Evolutionary conservation across 805 yeast species (phyloP).

Genomic region (Starmera pachycereana): DNA sequence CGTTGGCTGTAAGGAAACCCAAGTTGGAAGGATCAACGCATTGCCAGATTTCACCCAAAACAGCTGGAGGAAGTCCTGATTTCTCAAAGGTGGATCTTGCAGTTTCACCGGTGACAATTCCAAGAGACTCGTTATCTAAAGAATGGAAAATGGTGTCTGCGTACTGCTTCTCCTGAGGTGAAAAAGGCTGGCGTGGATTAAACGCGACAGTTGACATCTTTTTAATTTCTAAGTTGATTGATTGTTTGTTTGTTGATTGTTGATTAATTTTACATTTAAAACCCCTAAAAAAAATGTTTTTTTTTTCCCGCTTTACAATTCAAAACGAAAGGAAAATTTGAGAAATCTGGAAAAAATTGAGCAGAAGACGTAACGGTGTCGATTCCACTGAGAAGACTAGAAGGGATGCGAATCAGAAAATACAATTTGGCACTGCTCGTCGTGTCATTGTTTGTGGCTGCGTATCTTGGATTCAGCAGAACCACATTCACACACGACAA

Average conservation of each 20-base stretch:
- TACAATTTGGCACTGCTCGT: conserved; percentile 26
- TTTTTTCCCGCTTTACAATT: background rate
- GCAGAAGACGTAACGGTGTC: too few species aligned
- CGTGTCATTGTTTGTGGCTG: conserved; percentile 21
- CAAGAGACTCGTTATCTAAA: conserved; percentile 69
- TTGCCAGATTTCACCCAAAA: conserved; percentile 90
- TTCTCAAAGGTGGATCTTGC: conserved; percentile 78
- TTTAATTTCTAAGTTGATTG: background rate
- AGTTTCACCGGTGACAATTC: conserved; percentile 80
- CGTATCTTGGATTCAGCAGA: conserved; percentile 21
- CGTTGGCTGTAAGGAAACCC: conserved; percentile 73
- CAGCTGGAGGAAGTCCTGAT: conserved; percentile 69
- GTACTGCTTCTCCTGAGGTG: conserved; percentile 67
- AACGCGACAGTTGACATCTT: conserved; percentile 7
- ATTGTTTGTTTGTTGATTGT: background rate
- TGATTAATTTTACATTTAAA: background rate
- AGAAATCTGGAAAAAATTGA: too few species aligned
- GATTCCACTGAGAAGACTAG: too few species aligned
- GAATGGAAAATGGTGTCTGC: conserved; percentile 70
- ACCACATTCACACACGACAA: conserved; percentile 40
- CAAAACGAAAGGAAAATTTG: too few species aligned
- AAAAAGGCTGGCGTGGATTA: conserved; percentile 25
- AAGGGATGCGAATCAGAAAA: conserved; percentile 15
- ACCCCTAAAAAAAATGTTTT: background rate
- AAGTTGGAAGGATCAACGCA: conserved; percentile 80